These are phyloP conservation scores for Albifimbria verrucaria DNA, from an alignment of 2,329 filamentous ascomycete genomes.

Conservation along the genomic window DNA sequence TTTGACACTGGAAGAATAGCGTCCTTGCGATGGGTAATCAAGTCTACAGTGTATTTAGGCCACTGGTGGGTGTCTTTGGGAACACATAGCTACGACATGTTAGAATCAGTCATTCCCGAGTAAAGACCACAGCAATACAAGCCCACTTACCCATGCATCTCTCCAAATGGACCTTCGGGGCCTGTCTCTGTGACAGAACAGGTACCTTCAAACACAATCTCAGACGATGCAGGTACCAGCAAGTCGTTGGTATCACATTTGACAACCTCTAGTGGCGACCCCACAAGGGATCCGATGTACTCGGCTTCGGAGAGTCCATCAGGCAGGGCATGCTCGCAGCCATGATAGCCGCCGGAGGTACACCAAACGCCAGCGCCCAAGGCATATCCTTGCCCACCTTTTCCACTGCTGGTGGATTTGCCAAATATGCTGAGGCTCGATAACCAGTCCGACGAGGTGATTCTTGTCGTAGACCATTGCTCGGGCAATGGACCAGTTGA, in stretches of 20 bases:
- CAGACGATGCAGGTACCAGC: conserved; percentile 42
- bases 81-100: conserved; percentile 9
- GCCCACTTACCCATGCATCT: conserved; percentile 18
- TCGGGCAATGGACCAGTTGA: conserved; percentile 42
- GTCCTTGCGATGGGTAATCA: conserved; percentile 8
- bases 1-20: conserved; percentile 10
- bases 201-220: conserved; percentile 49
- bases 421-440: conserved; percentile 42
- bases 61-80: conserved; percentile 6
- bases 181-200: conserved; percentile 39
- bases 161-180: conserved; percentile 45
- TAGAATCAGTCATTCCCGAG: neutral
- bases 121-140: neutral
- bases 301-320: conserved; percentile 43
- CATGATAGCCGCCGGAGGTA: conserved; percentile 46
- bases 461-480: conserved; percentile 45
- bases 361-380: conserved; percentile 44
- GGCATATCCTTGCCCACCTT: conserved; percentile 41
- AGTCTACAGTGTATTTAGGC: conserved; percentile 6
- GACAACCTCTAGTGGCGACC: conserved; percentile 40
- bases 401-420: conserved; percentile 45
- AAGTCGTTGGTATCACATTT: conserved; percentile 49
- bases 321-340: conserved; percentile 45
- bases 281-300: conserved; percentile 44
- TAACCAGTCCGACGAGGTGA: conserved; percentile 37